Evolutionary conservation across 2,329 filamentous ascomycete genomes (phyloP).

Genomic region (Juglanconis juglandina): DNA sequence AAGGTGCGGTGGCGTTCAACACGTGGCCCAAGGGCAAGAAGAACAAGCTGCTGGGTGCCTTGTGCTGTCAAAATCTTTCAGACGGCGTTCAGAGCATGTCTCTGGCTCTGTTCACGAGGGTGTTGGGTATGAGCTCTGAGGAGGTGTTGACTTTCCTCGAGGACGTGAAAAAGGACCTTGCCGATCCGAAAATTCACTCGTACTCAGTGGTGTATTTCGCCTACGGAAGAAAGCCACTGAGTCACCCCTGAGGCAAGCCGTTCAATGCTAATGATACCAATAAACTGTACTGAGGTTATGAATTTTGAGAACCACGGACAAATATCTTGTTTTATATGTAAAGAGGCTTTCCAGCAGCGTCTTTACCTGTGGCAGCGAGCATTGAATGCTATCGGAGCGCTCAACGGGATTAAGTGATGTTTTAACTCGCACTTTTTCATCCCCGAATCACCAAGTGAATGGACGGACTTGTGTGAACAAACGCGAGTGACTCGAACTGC

Average conservation of each 20-base stretch:
- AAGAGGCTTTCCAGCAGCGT: too few relatives aligned
- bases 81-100: slow-evolving; percentile 30
- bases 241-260: not conserved
- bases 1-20: slow-evolving; percentile 31
- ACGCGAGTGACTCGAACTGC: too few relatives aligned
- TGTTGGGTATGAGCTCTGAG: slow-evolving; percentile 26
- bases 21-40: slow-evolving; percentile 33
- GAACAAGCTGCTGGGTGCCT: slow-evolving; percentile 31
- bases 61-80: slow-evolving; percentile 29
- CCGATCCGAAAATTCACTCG: slow-evolving; percentile 30
- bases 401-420: too few relatives aligned
- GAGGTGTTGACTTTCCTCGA: slow-evolving; percentile 28
- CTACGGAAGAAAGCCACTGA: slow-evolving; percentile 12
- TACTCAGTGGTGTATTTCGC: slow-evolving; percentile 30
- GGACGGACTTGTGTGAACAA: too few relatives aligned
- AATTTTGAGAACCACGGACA: not conserved
- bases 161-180: slow-evolving; percentile 30
- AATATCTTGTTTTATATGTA: too few relatives aligned
- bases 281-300: too few relatives aligned
- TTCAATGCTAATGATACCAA: not conserved
- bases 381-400: too few relatives aligned
- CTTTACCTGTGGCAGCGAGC: too few relatives aligned
- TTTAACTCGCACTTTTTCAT: too few relatives aligned
- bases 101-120: slow-evolving; percentile 29
- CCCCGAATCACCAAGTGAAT: too few relatives aligned